Evolutionary conservation across 176 grass and related monocot species (phyloP).

Genomic region (Juncus effusus): DNA sequence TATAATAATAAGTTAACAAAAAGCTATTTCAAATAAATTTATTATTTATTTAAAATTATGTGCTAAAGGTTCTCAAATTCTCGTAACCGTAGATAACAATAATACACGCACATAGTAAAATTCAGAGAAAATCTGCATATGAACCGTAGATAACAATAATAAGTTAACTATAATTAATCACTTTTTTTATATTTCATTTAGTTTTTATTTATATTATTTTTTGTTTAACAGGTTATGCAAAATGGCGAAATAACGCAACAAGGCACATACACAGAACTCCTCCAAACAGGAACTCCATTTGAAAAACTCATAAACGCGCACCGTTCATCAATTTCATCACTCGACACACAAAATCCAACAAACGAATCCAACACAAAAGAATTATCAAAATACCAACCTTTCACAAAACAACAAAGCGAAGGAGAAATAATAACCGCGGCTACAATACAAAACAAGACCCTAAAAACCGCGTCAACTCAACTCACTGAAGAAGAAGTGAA

Average conservation of each 20-base stretch:
- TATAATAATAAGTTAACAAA: background rate
- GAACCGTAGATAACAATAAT: too few relatives aligned
- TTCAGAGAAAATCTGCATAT: too few relatives aligned
- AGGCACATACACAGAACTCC: constrained; percentile 62
- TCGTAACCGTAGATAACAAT: too few relatives aligned
- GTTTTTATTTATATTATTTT: constrained; percentile 13
- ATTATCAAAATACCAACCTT: constrained; percentile 12
- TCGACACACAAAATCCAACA: constrained; percentile 40
- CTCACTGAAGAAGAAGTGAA: constrained; percentile 75
- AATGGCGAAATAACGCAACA: constrained; percentile 51
- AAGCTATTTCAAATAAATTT: too few relatives aligned
- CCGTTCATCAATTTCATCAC: constrained; percentile 49
- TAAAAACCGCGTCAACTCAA: constrained; percentile 39
- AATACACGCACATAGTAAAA: too few relatives aligned
- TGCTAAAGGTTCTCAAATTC: too few relatives aligned
- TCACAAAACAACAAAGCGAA: constrained; percentile 43
- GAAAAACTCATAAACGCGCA: constrained; percentile 81
- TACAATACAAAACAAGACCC: constrained; percentile 28
- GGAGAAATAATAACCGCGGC: constrained; percentile 36
- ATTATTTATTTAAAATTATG: too few relatives aligned
- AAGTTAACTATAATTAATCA: too few relatives aligned
- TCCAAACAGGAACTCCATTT: constrained; percentile 70
- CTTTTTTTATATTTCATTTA: too few relatives aligned
- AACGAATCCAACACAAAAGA: constrained; percentile 28
- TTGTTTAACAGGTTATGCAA: constrained; percentile 71